Evolutionary conservation across 2,329 filamentous ascomycete genomes (phyloP), one percentile per base, ranked within the genome.

Genomic region (Hymenoscyphus fructigenus): DNA sequence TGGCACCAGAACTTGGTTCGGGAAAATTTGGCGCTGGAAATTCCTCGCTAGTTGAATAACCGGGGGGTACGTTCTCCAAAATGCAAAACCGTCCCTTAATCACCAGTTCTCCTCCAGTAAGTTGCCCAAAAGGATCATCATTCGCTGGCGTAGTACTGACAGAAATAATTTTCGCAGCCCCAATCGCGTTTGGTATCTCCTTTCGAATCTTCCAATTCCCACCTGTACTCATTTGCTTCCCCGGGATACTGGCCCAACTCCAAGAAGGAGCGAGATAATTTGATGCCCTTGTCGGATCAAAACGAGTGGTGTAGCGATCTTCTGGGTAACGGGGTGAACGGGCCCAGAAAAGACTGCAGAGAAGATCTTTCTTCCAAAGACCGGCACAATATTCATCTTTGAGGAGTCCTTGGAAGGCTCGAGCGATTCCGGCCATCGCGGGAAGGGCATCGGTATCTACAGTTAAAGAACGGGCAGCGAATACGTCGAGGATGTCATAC

Each of bases 381-480:
- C 70, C 70, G 20, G 69, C 70, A 29, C 67, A 55, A 56, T 72
- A 72, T 20, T 61, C 58, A 34, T 72, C 69, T 34, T 67, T 60
- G 12, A 67, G 58, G 1, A 65, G 34, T 23, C 55, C n/a, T 53
- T 70, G 65, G 44, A 70, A 66, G 1, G 62, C 61, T 38, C 63
- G 58, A 14, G 69, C 71, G 6, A 72, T 57, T 47, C 70, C 71
- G 26, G 69, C 65, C 4, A 72, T 44, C 29, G 71, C 70, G 20
- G 68, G 66, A 2, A 72, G 36, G 17, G 60, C 64, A 55, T 72
- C 71, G 23, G 65, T 58, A 23, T 63, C 63, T 28, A 69, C 66
- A 1, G 70, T 72, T 23, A 72, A 61, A 36, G 61, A 67, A 14
- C 67, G 66, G 5, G 10, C 36, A 55, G 64, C 63, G 47, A 65